A percentile compares a stretch with the other conserved stretches of the same genome.
Conservation (phyloP, 1,284 basidiomycete genomes). For the Uromyces viciae-fabae region DNA sequence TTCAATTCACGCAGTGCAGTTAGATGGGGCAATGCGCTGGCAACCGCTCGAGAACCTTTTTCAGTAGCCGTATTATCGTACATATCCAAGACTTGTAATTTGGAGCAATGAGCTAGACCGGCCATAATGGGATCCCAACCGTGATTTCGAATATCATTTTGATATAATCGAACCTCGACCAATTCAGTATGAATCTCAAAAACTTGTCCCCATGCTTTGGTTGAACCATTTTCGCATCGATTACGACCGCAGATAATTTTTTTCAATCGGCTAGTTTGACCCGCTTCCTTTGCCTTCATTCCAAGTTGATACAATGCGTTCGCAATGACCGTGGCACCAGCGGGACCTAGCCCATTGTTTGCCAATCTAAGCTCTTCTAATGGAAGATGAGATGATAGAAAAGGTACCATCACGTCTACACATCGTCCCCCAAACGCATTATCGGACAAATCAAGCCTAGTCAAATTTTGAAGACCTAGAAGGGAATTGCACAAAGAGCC, state of each 20-base stretch:
- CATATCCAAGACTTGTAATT: slow-evolving; percentile 76
- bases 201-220: slow-evolving; percentile 76
- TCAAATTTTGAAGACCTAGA: slow-evolving; percentile 70
- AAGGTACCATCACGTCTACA: slow-evolving; percentile 87
- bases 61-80: slow-evolving; percentile 91
- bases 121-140: slow-evolving; percentile 77
- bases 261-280: slow-evolving; percentile 68
- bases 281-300: slow-evolving; percentile 64
- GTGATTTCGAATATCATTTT: slow-evolving; percentile 94
- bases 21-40: slow-evolving; percentile 69
- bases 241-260: slow-evolving; percentile 90
- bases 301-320: slow-evolving; percentile 78
- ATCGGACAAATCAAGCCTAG: slow-evolving; percentile 86
- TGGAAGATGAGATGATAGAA: slow-evolving; percentile 66
- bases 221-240: slow-evolving; percentile 85
- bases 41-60: slow-evolving; percentile 71
- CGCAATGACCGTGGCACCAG: slow-evolving; percentile 80
- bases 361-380: slow-evolving; percentile 83
- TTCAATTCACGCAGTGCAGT: slow-evolving; percentile 72
- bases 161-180: slow-evolving; percentile 82
- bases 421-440: slow-evolving; percentile 96
- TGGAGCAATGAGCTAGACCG: slow-evolving; percentile 69
- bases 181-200: slow-evolving; percentile 79
- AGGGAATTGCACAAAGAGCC: slow-evolving; percentile 83
- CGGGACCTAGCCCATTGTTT: slow-evolving; percentile 96